Conservation (phyloP, 257 asterid genomes). For the Gentiana straminea region DNA sequence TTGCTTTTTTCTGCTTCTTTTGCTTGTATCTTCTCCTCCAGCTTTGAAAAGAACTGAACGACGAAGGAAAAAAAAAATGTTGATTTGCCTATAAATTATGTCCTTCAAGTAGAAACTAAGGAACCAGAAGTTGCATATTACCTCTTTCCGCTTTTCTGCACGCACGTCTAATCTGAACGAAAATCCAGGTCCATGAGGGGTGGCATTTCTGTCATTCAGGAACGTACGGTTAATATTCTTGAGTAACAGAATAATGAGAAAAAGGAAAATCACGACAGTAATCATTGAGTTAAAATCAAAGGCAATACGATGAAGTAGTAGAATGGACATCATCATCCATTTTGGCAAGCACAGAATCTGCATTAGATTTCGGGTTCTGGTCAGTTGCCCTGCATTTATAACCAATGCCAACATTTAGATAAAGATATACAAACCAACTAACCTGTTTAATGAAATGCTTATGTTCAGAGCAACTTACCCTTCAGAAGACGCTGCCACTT, state of each 20-base stretch:
- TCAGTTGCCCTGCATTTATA: constrained; percentile 31
- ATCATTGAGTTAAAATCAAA: constrained; percentile 2
- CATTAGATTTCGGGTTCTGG: constrained; percentile 24
- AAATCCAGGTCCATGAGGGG: constrained; percentile 42
- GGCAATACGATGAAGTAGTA: constrained; percentile 58
- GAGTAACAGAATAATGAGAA: not conserved
- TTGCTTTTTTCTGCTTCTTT: constrained; percentile 52
- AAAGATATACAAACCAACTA: not conserved
- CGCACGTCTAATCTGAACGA: constrained; percentile 70
- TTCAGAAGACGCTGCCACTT: constrained; percentile 19
- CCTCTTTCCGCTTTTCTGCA: constrained; percentile 80
- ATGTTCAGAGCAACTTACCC: constrained; percentile 27
- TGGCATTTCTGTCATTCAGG: constrained; percentile 28
- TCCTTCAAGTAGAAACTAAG: not conserved
- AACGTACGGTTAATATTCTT: constrained; percentile 8
- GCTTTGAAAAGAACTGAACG: constrained; percentile 68
- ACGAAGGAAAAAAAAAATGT: not conserved
- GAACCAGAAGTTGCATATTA: constrained; percentile 6
- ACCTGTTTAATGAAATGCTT: not conserved
- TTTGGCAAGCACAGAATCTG: constrained; percentile 18
- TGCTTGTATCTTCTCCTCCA: constrained; percentile 82
- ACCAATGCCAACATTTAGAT: constrained; percentile 2
- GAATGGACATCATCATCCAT: constrained; percentile 68
- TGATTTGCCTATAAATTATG: not conserved
- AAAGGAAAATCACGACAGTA: not conserved